phyloP scores from a whole-genome alignment of 2,329 filamentous ascomycete genomes.

The Beauveria pseudobassiana region DNA sequence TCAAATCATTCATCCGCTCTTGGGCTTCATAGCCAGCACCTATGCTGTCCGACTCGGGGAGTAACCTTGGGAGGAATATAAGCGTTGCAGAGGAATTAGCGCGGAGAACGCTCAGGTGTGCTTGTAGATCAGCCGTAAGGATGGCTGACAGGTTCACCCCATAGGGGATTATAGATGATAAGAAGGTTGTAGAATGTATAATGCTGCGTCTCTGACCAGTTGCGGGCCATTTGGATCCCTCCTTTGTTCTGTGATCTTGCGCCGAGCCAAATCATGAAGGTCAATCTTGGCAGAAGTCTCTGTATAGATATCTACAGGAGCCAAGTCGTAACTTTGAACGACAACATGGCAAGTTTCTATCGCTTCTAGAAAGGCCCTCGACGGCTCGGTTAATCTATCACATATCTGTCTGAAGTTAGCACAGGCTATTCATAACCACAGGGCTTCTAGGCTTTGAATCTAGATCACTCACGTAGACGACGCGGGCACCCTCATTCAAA shows the following conservation, averaged over 20 bases:
- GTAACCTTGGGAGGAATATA: no score
- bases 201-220: neutral
- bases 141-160: no score
- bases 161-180: no score
- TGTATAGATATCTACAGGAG: neutral
- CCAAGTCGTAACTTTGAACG: neutral
- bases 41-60: no score
- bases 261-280: neutral
- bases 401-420: constrained; percentile 2
- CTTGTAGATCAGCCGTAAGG: no score
- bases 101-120: no score
- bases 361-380: neutral
- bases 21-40: no score
- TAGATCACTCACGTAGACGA: no score
- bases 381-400: neutral
- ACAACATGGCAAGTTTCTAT: neutral
- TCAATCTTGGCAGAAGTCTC: neutral
- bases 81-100: no score
- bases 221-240: neutral
- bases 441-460: neutral
- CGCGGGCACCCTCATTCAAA: neutral
- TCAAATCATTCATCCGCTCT: no score
- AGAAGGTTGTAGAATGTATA: constrained; percentile 11
- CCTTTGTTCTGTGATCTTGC: neutral
- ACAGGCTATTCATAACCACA: neutral